Percentiles rank a stretch among this genome's conserved stretches.
These are phyloP conservation scores for Puccinia novopanici DNA, from an alignment of 1,284 basidiomycete genomes.

Conservation along the genomic window DNA sequence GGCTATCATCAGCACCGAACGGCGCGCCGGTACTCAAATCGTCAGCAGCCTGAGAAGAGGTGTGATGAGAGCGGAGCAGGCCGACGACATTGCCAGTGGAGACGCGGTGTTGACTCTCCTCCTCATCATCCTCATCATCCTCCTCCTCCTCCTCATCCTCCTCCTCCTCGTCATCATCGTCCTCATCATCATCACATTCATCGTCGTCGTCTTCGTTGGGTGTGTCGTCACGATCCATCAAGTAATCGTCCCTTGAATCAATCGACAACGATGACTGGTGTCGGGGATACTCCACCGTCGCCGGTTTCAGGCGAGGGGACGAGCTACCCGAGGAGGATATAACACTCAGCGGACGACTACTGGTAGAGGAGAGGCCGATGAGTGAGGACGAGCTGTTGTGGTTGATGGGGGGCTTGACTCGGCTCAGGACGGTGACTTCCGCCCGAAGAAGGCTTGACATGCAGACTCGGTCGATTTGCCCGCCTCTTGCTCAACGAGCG, in stretches of 20 bases:
- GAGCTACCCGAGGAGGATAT: constrained; percentile 30
- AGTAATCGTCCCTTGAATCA: constrained; percentile 19
- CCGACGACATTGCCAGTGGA: neutral
- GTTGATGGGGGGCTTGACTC: neutral
- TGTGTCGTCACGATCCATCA: constrained; percentile 3
- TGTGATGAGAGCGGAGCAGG: neutral
- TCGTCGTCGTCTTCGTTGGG: constrained; percentile 26
- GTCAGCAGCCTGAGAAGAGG: neutral
- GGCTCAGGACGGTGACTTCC: neutral
- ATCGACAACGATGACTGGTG: constrained; percentile 19
- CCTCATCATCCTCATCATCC: neutral
- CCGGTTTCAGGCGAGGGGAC: neutral
- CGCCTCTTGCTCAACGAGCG: constrained; percentile 49
- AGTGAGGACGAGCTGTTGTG: constrained; percentile 6
- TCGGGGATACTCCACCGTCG: neutral
- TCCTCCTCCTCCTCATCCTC: neutral
- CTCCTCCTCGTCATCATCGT: constrained; percentile 18
- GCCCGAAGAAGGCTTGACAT: constrained; percentile 12
- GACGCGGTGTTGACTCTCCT: neutral
- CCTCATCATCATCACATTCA: constrained; percentile 23
- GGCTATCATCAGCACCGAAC: constrained; percentile 14
- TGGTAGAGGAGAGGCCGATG: neutral
- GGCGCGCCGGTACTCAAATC: neutral
- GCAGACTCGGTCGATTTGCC: constrained; percentile 47
- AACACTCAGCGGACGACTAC: constrained; percentile 1